Percentiles rank a stretch among this genome's conserved stretches.
These are phyloP conservation scores for Takashimella tepidaria DNA, from an alignment of 1,284 basidiomycete genomes.

Conservation along the genomic window DNA sequence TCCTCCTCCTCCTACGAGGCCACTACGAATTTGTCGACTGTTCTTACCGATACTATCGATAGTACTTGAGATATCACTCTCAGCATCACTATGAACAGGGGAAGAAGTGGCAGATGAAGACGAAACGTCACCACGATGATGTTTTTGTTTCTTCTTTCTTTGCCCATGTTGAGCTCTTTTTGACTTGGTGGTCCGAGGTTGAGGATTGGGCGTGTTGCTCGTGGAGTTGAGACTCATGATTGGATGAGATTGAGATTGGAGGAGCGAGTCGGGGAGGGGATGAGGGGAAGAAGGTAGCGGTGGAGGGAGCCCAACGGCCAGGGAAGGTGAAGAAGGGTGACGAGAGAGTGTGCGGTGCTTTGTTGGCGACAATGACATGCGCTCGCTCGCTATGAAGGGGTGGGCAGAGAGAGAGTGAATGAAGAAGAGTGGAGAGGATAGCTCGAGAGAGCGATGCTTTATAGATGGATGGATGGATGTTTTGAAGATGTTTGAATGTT, in stretches of 20 bases:
- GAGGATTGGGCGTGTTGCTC: no score
- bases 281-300: constrained; percentile 23
- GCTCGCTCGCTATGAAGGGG: no score
- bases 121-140: constrained; percentile 35
- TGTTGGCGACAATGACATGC: constrained; percentile 12
- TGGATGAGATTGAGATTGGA: constrained; percentile 11
- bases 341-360: constrained; percentile 27
- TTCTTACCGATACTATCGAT: neutral
- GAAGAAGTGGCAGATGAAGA: constrained; percentile 28
- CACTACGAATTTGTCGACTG: neutral
- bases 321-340: constrained; percentile 29
- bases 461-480: neutral
- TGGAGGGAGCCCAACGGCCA: constrained; percentile 32
- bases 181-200: neutral
- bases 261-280: constrained; percentile 20
- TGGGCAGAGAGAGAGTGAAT: neutral
- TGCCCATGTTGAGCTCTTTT: neutral
- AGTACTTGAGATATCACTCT: neutral
- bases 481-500: neutral
- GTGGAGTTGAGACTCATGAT: constrained; percentile 4
- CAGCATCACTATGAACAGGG: constrained; percentile 12
- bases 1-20: neutral
- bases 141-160: constrained; percentile 12
- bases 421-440: neutral
- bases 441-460: neutral